A percentile compares a stretch with the other conserved stretches of the same genome.
Conservation (phyloP, 495 filamentous ascomycete genomes). For the Daldinia concentrica region DNA sequence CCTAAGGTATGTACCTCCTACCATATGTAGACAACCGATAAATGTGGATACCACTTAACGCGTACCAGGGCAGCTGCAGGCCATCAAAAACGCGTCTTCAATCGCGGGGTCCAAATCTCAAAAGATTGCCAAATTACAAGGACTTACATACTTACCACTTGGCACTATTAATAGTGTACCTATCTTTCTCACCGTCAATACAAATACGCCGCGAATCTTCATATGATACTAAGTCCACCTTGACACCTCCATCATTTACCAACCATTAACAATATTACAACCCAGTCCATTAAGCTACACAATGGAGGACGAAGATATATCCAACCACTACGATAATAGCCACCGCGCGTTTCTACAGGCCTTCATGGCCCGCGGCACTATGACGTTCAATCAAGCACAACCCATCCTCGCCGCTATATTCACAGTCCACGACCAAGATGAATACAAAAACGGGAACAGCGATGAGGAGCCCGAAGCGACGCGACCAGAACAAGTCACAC, state of each 20-base stretch:
- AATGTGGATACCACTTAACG: slow-evolving; percentile 34
- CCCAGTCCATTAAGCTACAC: background rate
- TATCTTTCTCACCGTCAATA: background rate
- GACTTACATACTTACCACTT: background rate
- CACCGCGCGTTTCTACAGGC: slow-evolving; percentile 95
- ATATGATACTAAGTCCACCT: background rate
- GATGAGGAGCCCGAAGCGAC: slow-evolving; percentile 50
- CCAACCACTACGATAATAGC: slow-evolving; percentile 59
- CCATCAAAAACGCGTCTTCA: slow-evolving; percentile 34
- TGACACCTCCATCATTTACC: no score
- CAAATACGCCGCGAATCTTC: background rate
- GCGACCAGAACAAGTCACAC: slow-evolving; percentile 66
- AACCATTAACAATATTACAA: background rate
- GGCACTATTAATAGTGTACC: no score
- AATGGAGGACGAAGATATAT: slow-evolving; percentile 38
- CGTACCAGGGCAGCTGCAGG: slow-evolving; percentile 7
- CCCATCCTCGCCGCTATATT: slow-evolving; percentile 80
- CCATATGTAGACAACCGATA: slow-evolving; percentile 3
- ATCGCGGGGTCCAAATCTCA: slow-evolving; percentile 22
- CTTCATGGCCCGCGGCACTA: slow-evolving; percentile 77
- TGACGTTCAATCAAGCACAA: slow-evolving; percentile 78
- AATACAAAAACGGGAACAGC: slow-evolving; percentile 28
- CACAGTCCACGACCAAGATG: slow-evolving; percentile 55
- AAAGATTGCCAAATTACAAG: background rate
- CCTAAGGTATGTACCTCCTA: no score